Evolutionary conservation across 75 land plant genomes (phyloP).

Genomic region (Adiantum capillusveneris): DNA sequence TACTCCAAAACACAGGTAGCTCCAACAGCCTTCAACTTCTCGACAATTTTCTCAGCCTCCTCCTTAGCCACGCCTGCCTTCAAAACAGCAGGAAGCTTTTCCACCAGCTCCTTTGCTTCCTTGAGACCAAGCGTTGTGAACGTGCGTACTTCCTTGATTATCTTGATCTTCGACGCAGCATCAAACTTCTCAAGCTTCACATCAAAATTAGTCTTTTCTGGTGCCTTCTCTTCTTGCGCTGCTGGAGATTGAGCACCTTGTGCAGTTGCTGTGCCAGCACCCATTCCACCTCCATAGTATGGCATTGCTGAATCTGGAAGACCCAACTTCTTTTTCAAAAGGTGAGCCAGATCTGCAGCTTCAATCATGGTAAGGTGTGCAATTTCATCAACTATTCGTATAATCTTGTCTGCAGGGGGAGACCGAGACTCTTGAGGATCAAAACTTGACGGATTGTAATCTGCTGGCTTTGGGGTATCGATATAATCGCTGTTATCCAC

Average conservation of each 20-base stretch:
- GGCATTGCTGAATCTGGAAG: conserved; percentile 40
- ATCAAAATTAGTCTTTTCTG: conserved; percentile 69
- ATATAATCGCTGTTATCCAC: conserved; percentile 3
- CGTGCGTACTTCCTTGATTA: conserved; percentile 64
- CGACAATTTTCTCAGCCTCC: conserved; percentile 49
- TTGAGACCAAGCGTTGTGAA: conserved; percentile 67
- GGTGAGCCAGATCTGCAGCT: conserved; percentile 46
- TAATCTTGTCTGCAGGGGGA: conserved; percentile 61
- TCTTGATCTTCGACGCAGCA: conserved; percentile 73
- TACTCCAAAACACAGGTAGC: conserved; percentile 61
- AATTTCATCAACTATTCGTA: conserved; percentile 69
- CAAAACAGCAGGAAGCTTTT: conserved; percentile 57
- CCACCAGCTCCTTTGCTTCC: conserved; percentile 86
- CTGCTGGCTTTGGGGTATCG: conserved; percentile 29
- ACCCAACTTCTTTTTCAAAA: conserved; percentile 47
- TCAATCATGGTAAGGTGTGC: conserved; percentile 61
- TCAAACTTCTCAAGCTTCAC: conserved; percentile 77
- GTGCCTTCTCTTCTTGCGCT: conserved; percentile 48
- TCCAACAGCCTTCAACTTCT: conserved; percentile 59
- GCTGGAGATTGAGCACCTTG: conserved; percentile 18
- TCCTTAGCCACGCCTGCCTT: conserved; percentile 65
- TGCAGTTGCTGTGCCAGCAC: conserved; percentile 19
- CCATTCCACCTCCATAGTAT: conserved; percentile 36
- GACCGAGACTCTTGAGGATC: conserved; percentile 54
- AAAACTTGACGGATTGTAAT: conserved; percentile 58